Conservation (phyloP, 2,329 filamentous ascomycete genomes). For the Boeremia exigua region DNA sequence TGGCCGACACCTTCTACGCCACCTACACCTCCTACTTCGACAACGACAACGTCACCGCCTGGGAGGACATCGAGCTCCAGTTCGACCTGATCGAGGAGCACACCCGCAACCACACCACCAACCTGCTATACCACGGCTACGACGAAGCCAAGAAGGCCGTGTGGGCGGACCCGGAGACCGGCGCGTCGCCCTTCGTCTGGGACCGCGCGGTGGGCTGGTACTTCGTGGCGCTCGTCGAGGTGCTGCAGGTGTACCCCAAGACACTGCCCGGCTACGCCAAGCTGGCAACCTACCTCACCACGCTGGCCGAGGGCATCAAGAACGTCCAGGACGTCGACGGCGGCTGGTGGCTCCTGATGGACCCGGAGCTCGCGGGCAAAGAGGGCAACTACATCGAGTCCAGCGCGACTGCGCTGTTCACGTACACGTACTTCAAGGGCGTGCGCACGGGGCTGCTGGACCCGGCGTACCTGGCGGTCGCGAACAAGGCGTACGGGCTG, state of each 20-base stretch:
- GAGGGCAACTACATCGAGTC: conserved; percentile 67
- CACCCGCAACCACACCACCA: conserved; percentile 41
- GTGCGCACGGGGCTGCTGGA: conserved; percentile 41
- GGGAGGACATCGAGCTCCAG: conserved; percentile 51
- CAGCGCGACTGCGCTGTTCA: conserved; percentile 62
- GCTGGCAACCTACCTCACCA: conserved; percentile 50
- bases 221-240: conserved; percentile 53
- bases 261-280: conserved; percentile 46
- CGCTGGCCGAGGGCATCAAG: conserved; percentile 53
- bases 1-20: conserved; percentile 50
- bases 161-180: conserved; percentile 46
- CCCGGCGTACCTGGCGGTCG: conserved; percentile 47
- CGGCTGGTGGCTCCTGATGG: conserved; percentile 67
- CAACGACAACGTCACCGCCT: conserved; percentile 48
- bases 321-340: conserved; percentile 53
- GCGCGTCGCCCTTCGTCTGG: conserved; percentile 47
- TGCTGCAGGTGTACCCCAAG: conserved; percentile 55
- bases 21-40: conserved; percentile 49
- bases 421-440: conserved; percentile 46
- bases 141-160: conserved; percentile 43
- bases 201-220: conserved; percentile 49
- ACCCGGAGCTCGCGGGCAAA: conserved; percentile 51
- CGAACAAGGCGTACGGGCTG: conserved; percentile 53
- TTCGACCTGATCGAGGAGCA: conserved; percentile 47
- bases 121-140: conserved; percentile 46